Base-by-base conservation (phyloP, 1,284 basidiomycete species). In the Cutaneotrichosporon sp. region DNA sequence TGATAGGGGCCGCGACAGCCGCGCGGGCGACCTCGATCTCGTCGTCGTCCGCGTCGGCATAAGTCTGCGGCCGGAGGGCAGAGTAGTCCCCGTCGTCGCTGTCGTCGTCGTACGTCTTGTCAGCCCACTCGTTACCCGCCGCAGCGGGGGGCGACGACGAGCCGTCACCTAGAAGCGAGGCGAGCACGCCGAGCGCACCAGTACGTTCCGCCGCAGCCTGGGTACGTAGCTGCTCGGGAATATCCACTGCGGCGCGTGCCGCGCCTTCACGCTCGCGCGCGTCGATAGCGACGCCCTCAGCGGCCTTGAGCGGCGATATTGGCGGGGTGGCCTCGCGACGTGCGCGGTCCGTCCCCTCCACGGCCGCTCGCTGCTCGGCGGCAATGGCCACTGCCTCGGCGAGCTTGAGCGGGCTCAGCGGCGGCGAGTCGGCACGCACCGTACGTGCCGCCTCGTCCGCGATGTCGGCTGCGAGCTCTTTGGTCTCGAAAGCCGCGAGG, bases 151-250 rank as follows among this genome's bases (percentile, higher is more conserved):
- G 40, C 0, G 48, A 46, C 1, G 48, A 35, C 2, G 26, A 10
- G 5, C 49, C 40, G 3, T 52, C 60, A n/a, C 61, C 66, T 1
- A 72, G 54, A 2, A 70, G 52, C 1, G 62, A 60, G 34, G 52
- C 55, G 7, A 73, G 56, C 7, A 68, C 59, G 17, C 56, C 49
- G 4, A 70, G 59, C 12, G 59, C 64, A 7, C 58, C 49, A 7
- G 56, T 55, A 34, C 56, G 52, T 52, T 72, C 70, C 4, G 55
- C 55, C n/a, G 55, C 55, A 5, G 56, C 64, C 43, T 58, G 56
- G 4, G 50, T 17, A 7, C 58, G 39, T 10, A 70, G 33, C 4
- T 51, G 59, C 10, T 60, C 57, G 2, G 69, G 65, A 9, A 68
- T 23, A 15, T 36, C 43, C n/a, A 10, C 21, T 35, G 20, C 49